Evolutionary conservation across 371 early-diverging fungal genomes (phyloP), one percentile per base, ranked within the genome.

Genomic region (Mortierella polycephala): DNA sequence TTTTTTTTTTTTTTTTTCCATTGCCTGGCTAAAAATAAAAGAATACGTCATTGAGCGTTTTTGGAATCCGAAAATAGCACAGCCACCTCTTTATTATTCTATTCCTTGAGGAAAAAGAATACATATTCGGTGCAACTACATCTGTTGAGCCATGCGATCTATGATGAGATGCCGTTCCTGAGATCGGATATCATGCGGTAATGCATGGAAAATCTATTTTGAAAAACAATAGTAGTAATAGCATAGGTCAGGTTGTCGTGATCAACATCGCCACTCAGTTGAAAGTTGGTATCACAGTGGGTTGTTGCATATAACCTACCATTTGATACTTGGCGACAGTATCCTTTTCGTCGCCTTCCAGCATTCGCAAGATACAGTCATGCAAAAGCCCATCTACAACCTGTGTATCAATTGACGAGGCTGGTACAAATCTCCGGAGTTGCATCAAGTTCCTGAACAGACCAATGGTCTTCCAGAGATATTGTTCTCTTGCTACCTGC

Each of bases 311-410:
- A 11, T 13, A 5, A 0, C 49, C 41, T 64, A 76, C 77, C 72
- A 69, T 69, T 64, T 73, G 73, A 52, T 73, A 79, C 59, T 79
- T 79, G 60, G 61, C 57, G 13, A 69, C 67, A 23, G 55, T 66
- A 49, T 73, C 67, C 49, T 69, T 72, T 40, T 73, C 80, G 37
- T 79, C 74, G 11, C 74, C 70, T 21, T 79, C 80, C 42, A 79
- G 42, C 21, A 79, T 37, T 20, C 80, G 57, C 13, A 79, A 45
- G 41, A 79, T 72, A 46, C 80, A 79, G 50, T 79, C 80, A 37
- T 79, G 80, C 40, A 79, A 40, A 23, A 79, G 63, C 10, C 73
- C 80, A 54, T 79, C 80, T 0, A 79, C 67, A 6, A 79, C 80
- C 14, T 42, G 63, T 16, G 64, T 56, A 37, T 79, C 70, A 18